These are phyloP conservation scores for Rhodofomes roseus DNA, from an alignment of 1,284 basidiomycete species.

Conservation along the genomic window DNA sequence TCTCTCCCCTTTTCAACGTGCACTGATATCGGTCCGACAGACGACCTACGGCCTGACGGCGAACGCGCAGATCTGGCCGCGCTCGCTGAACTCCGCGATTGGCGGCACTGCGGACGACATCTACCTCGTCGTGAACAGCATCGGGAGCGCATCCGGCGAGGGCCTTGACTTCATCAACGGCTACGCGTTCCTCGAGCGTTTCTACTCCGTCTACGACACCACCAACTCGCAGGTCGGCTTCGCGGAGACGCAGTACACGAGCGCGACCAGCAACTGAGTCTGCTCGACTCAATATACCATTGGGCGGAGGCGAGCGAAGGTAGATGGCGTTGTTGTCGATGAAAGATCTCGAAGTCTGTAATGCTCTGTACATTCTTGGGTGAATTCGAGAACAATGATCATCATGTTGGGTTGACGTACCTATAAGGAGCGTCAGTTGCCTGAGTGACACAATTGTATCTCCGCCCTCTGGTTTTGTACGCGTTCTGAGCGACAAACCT, in stretches of 20 bases:
- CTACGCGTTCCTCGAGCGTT: constrained; percentile 45
- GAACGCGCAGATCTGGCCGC: constrained; percentile 51
- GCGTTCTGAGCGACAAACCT: too few species aligned
- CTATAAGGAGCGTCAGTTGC: too few species aligned
- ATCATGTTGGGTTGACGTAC: too few species aligned
- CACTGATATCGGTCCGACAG: constrained; percentile 13
- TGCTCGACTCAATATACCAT: not conserved
- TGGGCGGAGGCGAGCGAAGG: too few species aligned
- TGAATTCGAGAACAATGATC: not conserved
- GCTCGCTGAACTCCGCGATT: constrained; percentile 37
- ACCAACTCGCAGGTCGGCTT: constrained; percentile 42
- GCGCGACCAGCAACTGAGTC: constrained; percentile 47
- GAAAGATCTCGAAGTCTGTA: not conserved
- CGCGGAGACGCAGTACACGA: constrained; percentile 46
- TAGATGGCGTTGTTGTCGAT: too few species aligned
- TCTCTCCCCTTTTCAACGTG: not conserved
- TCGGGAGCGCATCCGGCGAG: constrained; percentile 26
- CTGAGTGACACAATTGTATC: too few species aligned
- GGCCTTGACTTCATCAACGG: constrained; percentile 38
- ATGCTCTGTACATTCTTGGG: not conserved
- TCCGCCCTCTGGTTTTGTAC: too few species aligned
- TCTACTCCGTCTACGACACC: constrained; percentile 64
- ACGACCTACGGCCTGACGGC: constrained; percentile 36
- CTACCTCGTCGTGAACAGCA: constrained; percentile 42
- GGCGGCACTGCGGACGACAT: constrained; percentile 37